A percentile compares a stretch with the other conserved stretches of the same genome.
phyloP scores from a whole-genome alignment of 257 asterid genomes.

The Forsythia suspensa region DNA sequence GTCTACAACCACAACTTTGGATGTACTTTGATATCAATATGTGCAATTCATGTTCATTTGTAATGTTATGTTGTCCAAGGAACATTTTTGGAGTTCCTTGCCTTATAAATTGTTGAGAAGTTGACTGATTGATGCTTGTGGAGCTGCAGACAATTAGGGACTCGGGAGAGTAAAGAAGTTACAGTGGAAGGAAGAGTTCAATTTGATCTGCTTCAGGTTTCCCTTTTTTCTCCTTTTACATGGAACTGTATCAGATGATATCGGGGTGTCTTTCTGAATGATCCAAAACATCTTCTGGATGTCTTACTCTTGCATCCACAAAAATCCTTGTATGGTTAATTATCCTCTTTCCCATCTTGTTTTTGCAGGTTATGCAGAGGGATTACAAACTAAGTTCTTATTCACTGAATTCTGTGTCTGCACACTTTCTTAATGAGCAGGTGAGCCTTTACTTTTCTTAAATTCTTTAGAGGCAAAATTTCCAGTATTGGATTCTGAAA shows the following conservation, averaged over 20 bases:
- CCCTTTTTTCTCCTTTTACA: not conserved
- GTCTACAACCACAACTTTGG: not conserved
- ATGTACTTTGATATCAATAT: not conserved
- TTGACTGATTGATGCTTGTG: slow-evolving; percentile 34
- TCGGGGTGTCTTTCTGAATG: slow-evolving; percentile 18
- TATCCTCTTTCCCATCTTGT: slow-evolving; percentile 21
- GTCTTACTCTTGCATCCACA: slow-evolving; percentile 14
- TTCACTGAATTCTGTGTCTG: slow-evolving; percentile 92
- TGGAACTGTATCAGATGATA: slow-evolving; percentile 20
- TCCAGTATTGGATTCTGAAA: not conserved
- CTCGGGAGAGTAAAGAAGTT: slow-evolving; percentile 96
- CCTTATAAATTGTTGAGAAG: slow-evolving; percentile 18
- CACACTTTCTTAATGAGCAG: slow-evolving; percentile 98
- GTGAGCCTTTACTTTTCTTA: slow-evolving; percentile 37
- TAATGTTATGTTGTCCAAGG: slow-evolving; percentile 9
- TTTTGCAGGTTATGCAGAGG: slow-evolving; percentile 82
- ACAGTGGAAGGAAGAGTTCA: slow-evolving; percentile 95
- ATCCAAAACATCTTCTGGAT: slow-evolving; percentile 11
- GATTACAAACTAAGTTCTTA: slow-evolving; percentile 93
- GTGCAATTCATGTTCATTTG: not conserved
- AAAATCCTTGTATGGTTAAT: slow-evolving; percentile 7
- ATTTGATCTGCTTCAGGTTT: slow-evolving; percentile 94
- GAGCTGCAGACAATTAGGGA: slow-evolving; percentile 83
- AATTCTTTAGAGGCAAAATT: not conserved
- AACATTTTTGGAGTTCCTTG: slow-evolving; percentile 15